phyloP scores from a whole-genome alignment of 306 rosid genomes.

The Castanopsis chinensis region DNA sequence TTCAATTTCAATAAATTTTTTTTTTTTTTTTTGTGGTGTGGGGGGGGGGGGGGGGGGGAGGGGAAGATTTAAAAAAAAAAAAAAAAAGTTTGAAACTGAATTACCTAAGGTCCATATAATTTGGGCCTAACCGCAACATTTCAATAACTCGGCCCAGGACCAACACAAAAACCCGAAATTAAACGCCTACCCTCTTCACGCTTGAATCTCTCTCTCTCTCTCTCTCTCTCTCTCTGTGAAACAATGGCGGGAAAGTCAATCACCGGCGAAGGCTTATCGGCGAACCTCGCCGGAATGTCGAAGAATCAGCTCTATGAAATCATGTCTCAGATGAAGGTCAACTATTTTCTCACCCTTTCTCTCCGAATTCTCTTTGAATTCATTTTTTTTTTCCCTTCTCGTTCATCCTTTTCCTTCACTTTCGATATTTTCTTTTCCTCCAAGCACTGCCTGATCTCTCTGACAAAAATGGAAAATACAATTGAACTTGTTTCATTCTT shows the following conservation, averaged over 20 bases:
- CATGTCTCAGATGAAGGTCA: slow-evolving; percentile 97
- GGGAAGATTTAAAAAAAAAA: too few species aligned
- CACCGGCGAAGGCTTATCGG: slow-evolving; percentile 63
- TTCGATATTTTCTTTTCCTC: background rate
- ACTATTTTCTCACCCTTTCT: background rate
- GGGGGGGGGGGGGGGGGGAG: too few species aligned
- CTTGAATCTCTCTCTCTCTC: background rate
- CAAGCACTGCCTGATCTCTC: background rate
- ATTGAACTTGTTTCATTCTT: background rate
- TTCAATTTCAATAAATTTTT: too few species aligned
- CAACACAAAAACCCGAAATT: background rate
- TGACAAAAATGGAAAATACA: background rate
- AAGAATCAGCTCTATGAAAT: slow-evolving; percentile 87
- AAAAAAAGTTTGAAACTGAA: background rate
- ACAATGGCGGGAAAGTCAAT: slow-evolving; percentile 86
- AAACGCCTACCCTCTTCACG: background rate
- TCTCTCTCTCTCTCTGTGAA: background rate
- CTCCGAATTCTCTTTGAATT: background rate
- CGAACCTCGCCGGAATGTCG: slow-evolving; percentile 88
- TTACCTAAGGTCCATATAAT: background rate
- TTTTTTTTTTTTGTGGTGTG: too few species aligned
- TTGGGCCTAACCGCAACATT: background rate
- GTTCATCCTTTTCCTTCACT: background rate
- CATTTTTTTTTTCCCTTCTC: background rate
- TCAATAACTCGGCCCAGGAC: background rate